Evolutionary conservation across 495 filamentous ascomycete genomes (phyloP), one percentile per base, ranked within the genome.

Genomic region (Podospora pseudoanserina): DNA sequence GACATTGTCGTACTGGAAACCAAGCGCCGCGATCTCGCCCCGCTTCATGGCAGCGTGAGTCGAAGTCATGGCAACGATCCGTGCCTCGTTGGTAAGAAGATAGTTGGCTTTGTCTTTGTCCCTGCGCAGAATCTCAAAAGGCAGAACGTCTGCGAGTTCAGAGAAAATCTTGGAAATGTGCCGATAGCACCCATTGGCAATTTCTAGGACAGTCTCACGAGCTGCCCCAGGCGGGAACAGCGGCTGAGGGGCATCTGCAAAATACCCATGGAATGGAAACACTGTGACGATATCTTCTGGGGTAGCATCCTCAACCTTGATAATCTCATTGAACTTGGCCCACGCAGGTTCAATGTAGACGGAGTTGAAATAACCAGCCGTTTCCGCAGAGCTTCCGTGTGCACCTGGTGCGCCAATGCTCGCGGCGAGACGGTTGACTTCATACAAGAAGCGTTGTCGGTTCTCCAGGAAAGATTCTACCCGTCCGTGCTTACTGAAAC

Each of bases 41-140:
- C 93, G 85, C 67, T 94, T 89, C 90, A 99, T 99, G n/a, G 95
- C 95, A 13, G 95, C 96, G 79, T 99, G 95, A 1, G 95, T 99
- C 3, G 92, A 93, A 11, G 95, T 99, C 96, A 98, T 98, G 64
- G 95, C 95, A 70, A 99, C 91, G 60, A 99, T 93, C 5, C 95
- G 88, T 15, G 95, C 95, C 76, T 98, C 95, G 73, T 94, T 98
- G 6, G 94, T 88, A 16, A 99, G 86, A 6, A 99, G 87, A 74
- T 97, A 98, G 76, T 98, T 97, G 34, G 93, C 91, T 76, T 93
- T 96, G 75, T 98, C 95, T 58, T 91, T 88, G 54, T 92, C 89
- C 44, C 88, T 88, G 54, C 93, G 87, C 64, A 99, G 80, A 44
- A 99, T 94, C 79, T 99, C 95, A 71, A 99, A 98, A 3, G 95